Evolutionary conservation across 345 rosid species (phyloP).

Genomic region (Carallia brachiata): DNA sequence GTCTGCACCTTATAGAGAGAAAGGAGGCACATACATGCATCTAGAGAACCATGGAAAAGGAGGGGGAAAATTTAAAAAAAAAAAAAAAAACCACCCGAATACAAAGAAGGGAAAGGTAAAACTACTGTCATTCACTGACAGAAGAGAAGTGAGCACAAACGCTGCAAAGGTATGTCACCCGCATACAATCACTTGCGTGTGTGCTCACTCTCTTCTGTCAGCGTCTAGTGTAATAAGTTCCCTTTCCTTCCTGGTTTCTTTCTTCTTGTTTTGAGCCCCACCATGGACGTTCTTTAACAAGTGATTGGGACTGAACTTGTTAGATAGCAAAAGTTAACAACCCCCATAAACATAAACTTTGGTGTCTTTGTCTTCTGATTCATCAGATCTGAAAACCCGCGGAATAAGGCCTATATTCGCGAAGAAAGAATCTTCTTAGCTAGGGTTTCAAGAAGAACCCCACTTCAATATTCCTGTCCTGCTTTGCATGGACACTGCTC

Average conservation of each 20-base stretch:
- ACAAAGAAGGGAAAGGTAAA: background rate
- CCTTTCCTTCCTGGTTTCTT: background rate
- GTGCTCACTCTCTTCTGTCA: slow-evolving; percentile 24
- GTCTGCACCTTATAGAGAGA: no score
- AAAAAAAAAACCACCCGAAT: background rate
- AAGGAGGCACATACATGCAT: no score
- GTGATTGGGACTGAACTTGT: background rate
- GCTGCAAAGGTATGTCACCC: slow-evolving; percentile 9
- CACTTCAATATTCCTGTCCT: background rate
- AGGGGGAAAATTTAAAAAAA: background rate
- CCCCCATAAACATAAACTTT: background rate
- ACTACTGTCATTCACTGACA: background rate
- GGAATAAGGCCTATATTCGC: background rate
- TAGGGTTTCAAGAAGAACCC: background rate
- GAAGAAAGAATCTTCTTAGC: background rate
- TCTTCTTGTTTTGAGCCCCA: background rate
- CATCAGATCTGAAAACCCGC: slow-evolving; percentile 1
- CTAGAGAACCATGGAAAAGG: background rate
- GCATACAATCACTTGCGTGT: slow-evolving; percentile 12
- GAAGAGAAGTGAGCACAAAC: slow-evolving; percentile 21
- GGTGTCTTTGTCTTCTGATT: background rate
- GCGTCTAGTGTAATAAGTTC: background rate
- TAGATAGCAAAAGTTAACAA: no score
- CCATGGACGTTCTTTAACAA: background rate
- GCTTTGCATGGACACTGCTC: background rate